phyloP scores from a whole-genome alignment of 2,329 filamentous ascomycete genomes.

The Phoma herbarum region DNA sequence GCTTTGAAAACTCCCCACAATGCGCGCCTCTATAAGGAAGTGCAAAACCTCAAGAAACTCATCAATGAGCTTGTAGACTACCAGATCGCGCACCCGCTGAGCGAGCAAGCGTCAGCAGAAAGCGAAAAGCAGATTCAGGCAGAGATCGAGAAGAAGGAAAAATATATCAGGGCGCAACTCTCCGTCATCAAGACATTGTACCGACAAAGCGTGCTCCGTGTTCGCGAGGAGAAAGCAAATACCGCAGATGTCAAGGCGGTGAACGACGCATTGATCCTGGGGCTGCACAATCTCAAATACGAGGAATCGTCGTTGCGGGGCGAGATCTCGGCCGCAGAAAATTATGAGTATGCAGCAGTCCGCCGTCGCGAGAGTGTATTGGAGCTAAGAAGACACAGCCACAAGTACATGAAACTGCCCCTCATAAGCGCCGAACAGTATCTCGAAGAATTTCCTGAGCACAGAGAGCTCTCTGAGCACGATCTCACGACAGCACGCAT shows the following conservation, averaged over 20 bases:
- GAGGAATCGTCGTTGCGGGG: conserved; percentile 90
- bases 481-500: conserved; percentile 89
- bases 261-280: conserved; percentile 88
- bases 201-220: conserved; percentile 79
- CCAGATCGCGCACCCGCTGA: conserved; percentile 39
- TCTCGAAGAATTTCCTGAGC: conserved; percentile 76
- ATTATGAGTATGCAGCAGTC: conserved; percentile 76
- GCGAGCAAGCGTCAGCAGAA: conserved; percentile 28
- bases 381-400: conserved; percentile 60
- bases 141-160: conserved; percentile 63
- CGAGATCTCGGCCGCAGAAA: conserved; percentile 90
- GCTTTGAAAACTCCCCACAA: conserved; percentile 45
- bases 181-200: conserved; percentile 73
- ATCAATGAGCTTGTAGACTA: conserved; percentile 47
- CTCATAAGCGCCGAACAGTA: conserved; percentile 87
- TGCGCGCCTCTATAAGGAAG: conserved; percentile 41
- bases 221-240: conserved; percentile 83
- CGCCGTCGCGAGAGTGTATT: neutral
- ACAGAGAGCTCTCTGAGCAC: conserved; percentile 75
- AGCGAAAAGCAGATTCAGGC: conserved; percentile 34
- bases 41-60: conserved; percentile 43
- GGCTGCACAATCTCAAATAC: conserved; percentile 95
- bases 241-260: conserved; percentile 90
- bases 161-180: conserved; percentile 76
- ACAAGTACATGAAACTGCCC: conserved; percentile 87